phyloP scores from a whole-genome alignment of 2,329 filamentous ascomycete species.

The Leptographium galeiforme region DNA sequence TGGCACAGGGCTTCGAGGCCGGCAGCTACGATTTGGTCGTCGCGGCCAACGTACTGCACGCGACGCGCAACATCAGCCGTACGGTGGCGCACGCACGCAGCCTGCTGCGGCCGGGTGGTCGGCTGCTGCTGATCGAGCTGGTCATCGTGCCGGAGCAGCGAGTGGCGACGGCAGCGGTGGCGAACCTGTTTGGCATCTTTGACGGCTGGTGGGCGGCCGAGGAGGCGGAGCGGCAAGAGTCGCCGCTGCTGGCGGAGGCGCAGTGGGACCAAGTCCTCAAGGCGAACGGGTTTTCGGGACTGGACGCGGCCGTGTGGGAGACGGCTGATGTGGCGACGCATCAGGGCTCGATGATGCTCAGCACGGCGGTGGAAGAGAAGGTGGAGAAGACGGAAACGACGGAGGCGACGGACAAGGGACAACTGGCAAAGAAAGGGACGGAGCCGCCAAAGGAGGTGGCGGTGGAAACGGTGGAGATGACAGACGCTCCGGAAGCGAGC shows the following conservation, averaged over 20 bases:
- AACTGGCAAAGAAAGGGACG: too few species aligned
- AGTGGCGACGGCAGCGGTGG: constrained; percentile 7
- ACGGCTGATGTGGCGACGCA: constrained; percentile 10
- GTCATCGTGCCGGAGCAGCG: constrained; percentile 9
- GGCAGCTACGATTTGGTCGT: constrained; percentile 20
- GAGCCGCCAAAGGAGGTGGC: too few species aligned
- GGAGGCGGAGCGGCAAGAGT: constrained; percentile 8
- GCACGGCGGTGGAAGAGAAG: constrained; percentile 4
- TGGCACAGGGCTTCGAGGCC: constrained; percentile 19
- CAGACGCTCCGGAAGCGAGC: too few species aligned
- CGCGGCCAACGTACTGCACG: constrained; percentile 21
- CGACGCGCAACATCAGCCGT: constrained; percentile 14
- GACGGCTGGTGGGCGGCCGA: constrained; percentile 12
- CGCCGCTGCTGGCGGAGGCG: constrained; percentile 9
- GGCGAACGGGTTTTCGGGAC: constrained; percentile 9
- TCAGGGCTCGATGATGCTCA: constrained; percentile 11
- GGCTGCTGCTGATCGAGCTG: constrained; percentile 10
- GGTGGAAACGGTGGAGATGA: too few species aligned
- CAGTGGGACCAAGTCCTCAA: constrained; percentile 10
- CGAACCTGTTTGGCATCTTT: constrained; percentile 12
- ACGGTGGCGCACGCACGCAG: constrained; percentile 11
- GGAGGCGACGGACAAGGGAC: too few species aligned
- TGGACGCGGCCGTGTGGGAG: constrained; percentile 11
- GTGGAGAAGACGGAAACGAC: not conserved
- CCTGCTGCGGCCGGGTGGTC: constrained; percentile 15